Base-by-base conservation (phyloP, 352 stramenopile species). In the Phytopythium sindhum region DNA sequence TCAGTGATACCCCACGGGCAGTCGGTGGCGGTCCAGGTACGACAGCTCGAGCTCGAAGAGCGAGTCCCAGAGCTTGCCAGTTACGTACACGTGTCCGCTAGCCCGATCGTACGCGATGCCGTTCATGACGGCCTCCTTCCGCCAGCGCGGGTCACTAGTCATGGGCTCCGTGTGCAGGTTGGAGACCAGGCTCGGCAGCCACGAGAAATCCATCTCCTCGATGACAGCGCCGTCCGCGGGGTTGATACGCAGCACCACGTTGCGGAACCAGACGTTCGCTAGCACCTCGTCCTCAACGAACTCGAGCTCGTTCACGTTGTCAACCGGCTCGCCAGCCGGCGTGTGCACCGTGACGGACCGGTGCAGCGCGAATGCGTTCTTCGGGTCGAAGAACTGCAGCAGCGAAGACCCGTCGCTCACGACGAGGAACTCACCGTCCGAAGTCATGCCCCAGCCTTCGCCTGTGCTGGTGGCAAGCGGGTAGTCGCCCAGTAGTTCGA, bases 371-470 rank as follows among this genome's bases (percentile, higher is more conserved):
- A 94, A 90, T 10, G 77, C 70, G 19, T 77, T 60, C 15, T 41
- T 55, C 15, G 85, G 86, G 60, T 97, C 86, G 61, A 81, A 91
- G 72, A 96, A 97, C 65, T 80, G 74, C 56, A 97, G 74, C 19
- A 64, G 78, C 26, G 82, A 61, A 10, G 83, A 95, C 23, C 90
- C 89, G 71, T 97, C 90, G 65, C 87, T 96, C 15, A 90, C 86
- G 52, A 97, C 91, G 19, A 97, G 72, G 47, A 86, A 78, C 56
- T 81, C 60, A 11, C 84, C 85, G 63, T 97, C 86, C 15, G 81
- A 92, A 4, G 88, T 91, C 63, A 97, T 86, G 51, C 90, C 90
- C 90, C 90, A 97, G 60, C 90, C 90, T 81, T 97, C 85, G n/a
- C 79, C 83, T 12, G 78, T 96, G 44, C 70, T 80, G 42, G 90